Base-by-base conservation (phyloP, 495 filamentous ascomycete genomes). In the Penicillium dipodomyicola region DNA sequence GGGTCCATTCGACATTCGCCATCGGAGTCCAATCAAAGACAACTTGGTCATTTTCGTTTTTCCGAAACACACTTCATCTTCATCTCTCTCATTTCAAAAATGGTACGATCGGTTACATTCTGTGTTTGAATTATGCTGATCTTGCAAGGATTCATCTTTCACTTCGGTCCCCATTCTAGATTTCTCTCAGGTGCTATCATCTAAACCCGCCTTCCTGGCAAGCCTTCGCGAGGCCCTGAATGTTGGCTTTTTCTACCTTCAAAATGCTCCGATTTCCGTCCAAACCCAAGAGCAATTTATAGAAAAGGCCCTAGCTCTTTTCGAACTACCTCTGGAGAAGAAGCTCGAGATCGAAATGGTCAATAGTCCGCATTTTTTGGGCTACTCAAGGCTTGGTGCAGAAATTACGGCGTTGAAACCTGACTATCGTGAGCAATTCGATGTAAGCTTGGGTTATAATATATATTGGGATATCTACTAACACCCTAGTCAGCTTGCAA, bases 241-340 rank as follows among this genome's bases (percentile, higher is more conserved):
- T 71, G 90, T 96, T 32, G 94, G 94, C 5, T 97, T 98, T 67
- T 77, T 97, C 53, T 98, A 98, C 64, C 82, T 98, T 49, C 84
- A 84, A 59, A 92, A 97, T 65, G 85, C 89, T 1, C 90, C 90
- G 4, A 84, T 97, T 42, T 74, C 87, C 14, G 75, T 85, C 11
- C 68, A 81, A 29, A 69, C 94, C 30, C 84, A 88, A 64, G 63
- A 82, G 27, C 70, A 80, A n/a, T 88, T 96, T 15, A 84, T 88
- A 44, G 54, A 77, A 17, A 83, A 92, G 58, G 85, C 84, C 12
- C 80, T 82, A 52, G 79, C 72, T 5, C 91, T 98, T 63, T 98
- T 97, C 67, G 82, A 92, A 54, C 80, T 96, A 48, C 87, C 91
- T 11, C 65, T 78, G 48, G 86, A 92, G 58, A 91, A 96, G 73